Evolutionary conservation across 352 stramenopile species (phyloP).

Genomic region (Pythium insidiosum): DNA sequence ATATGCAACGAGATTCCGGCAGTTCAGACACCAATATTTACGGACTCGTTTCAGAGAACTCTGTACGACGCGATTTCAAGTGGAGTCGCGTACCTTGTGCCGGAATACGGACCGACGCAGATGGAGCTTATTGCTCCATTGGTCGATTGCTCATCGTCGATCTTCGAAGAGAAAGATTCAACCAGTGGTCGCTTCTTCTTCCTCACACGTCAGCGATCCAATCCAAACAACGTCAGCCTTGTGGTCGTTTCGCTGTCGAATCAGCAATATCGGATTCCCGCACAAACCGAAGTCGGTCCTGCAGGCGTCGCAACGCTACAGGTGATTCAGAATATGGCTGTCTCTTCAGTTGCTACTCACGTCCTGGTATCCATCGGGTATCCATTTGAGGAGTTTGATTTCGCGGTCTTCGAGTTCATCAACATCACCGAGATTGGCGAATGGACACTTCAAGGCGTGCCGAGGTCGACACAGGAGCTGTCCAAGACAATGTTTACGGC

Average conservation of each 20-base stretch:
- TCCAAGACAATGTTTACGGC: slow-evolving; percentile 4
- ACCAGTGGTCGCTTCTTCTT: slow-evolving; percentile 1
- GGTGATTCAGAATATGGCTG: neutral
- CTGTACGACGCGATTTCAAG: too few species aligned
- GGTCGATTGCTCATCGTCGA: neutral
- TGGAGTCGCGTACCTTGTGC: too few species aligned
- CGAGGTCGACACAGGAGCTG: neutral
- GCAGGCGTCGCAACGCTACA: slow-evolving; percentile 1
- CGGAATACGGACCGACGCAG: neutral
- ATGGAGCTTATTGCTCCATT: slow-evolving; percentile 6
- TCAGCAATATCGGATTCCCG: neutral
- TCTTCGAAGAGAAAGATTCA: neutral
- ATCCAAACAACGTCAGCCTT: neutral
- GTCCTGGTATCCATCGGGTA: slow-evolving; percentile 7
- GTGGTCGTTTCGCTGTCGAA: neutral
- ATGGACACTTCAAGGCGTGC: neutral
- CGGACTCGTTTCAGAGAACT: too few species aligned
- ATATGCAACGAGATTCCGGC: too few species aligned
- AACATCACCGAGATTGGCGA: neutral
- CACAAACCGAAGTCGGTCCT: neutral
- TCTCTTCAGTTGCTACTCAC: neutral
- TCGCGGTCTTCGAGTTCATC: slow-evolving; percentile 3
- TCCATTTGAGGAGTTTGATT: slow-evolving; percentile 3
- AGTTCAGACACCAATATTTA: too few species aligned
- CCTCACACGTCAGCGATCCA: neutral